A percentile compares a stretch with the other conserved stretches of the same genome.
phyloP scores from a whole-genome alignment of 1,139 yeast genomes.

The Nakaseomyces sp. region DNA sequence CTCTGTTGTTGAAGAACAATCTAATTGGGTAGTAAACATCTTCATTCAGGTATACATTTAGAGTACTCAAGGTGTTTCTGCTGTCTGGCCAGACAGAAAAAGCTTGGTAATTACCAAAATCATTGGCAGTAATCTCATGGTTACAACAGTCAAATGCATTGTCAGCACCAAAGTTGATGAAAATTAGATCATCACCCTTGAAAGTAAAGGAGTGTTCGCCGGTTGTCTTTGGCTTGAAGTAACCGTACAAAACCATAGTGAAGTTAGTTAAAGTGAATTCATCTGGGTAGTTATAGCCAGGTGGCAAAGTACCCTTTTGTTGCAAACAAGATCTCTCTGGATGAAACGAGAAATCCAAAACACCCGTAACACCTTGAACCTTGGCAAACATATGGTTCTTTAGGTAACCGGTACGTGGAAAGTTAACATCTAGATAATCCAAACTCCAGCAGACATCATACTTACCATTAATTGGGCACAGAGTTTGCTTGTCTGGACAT shows the following conservation, averaged over 20 bases:
- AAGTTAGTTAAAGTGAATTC: background rate
- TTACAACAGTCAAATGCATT: conserved; percentile 2
- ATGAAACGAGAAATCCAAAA: background rate
- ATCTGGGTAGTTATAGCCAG: background rate
- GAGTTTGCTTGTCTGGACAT: background rate
- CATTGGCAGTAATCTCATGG: background rate
- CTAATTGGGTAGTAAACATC: background rate
- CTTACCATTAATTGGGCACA: background rate
- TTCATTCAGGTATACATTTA: background rate
- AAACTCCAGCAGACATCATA: background rate
- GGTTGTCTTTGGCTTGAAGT: conserved; percentile 1
- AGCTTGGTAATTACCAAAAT: conserved; percentile 2
- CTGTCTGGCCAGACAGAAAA: background rate
- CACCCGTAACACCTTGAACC: background rate
- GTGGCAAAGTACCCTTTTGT: background rate
- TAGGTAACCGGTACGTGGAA: background rate
- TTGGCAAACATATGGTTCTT: background rate
- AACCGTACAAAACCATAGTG: background rate
- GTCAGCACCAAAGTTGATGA: conserved; percentile 1
- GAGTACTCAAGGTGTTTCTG: background rate
- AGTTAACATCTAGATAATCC: background rate
- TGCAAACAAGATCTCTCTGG: background rate
- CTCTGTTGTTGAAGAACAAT: background rate
- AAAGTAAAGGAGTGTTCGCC: background rate
- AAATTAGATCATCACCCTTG: background rate